Conservation (phyloP, 2,329 filamentous ascomycete species). For the Pseudogymnoascus sp. region DNA sequence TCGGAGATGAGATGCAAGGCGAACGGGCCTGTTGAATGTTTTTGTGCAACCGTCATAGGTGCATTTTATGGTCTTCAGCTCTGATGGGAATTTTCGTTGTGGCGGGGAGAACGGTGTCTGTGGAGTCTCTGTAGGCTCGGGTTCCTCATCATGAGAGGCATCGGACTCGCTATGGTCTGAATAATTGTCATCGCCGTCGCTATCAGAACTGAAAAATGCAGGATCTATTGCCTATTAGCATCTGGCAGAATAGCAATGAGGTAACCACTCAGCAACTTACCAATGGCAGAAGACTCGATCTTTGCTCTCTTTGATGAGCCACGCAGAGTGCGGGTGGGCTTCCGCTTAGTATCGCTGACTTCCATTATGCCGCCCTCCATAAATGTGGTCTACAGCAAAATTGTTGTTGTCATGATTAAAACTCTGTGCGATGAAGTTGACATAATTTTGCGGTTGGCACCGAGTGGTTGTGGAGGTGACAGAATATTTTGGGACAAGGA, state of each 20-base stretch:
- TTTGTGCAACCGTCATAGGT: slow-evolving; percentile 67
- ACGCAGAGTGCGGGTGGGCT: slow-evolving; percentile 14
- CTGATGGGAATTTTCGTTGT: slow-evolving; percentile 50
- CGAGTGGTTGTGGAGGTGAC: slow-evolving; percentile 10
- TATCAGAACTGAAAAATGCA: slow-evolving; percentile 25
- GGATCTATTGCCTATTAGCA: not conserved
- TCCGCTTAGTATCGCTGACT: slow-evolving; percentile 19
- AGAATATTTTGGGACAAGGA: not conserved
- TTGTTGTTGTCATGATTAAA: slow-evolving; percentile 3
- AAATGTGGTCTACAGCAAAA: not conserved
- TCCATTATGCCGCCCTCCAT: slow-evolving; percentile 18
- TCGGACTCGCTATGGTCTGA: slow-evolving; percentile 28
- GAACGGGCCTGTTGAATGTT: slow-evolving; percentile 78
- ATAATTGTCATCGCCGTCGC: slow-evolving; percentile 34
- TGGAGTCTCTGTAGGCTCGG: slow-evolving; percentile 33
- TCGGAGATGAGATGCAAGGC: slow-evolving; percentile 69
- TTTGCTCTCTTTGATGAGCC: slow-evolving; percentile 18
- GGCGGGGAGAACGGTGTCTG: slow-evolving; percentile 42
- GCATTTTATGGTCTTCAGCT: slow-evolving; percentile 69
- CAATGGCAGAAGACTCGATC: slow-evolving; percentile 13
- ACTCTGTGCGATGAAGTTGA: not conserved
- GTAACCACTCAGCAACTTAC: not conserved
- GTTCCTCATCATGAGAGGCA: slow-evolving; percentile 27
- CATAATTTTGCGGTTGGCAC: slow-evolving; percentile 7
- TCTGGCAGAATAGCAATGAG: not conserved